A percentile compares a stretch with the other conserved stretches of the same genome.
Conservation (phyloP, 371 early-diverging fungal genomes). For the Circinella minor region DNA sequence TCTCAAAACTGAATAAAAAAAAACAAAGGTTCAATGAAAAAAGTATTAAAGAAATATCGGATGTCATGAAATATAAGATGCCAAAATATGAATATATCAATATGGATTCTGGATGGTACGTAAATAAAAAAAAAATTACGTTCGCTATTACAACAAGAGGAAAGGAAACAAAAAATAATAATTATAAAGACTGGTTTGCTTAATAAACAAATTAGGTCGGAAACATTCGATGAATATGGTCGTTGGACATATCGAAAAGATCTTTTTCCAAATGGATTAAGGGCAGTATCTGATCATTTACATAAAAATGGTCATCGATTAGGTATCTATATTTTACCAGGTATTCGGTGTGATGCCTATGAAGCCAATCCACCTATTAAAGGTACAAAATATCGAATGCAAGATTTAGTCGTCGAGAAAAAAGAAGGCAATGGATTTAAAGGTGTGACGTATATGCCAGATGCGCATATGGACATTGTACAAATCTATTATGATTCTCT, state of each 20-base stretch:
- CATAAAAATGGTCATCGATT: slow-evolving; percentile 44
- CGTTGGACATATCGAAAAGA: slow-evolving; percentile 43
- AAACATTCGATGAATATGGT: slow-evolving; percentile 44
- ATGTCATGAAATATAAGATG: slow-evolving; percentile 41
- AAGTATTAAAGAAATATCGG: slow-evolving; percentile 37
- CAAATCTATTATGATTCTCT: slow-evolving; percentile 43
- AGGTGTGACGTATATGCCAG: slow-evolving; percentile 45
- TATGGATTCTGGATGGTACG: slow-evolving; percentile 52
- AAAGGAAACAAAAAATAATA: no score
- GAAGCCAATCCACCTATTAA: slow-evolving; percentile 26
- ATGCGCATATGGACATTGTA: slow-evolving; percentile 34
- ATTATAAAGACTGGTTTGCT: no score
- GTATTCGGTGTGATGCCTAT: slow-evolving; percentile 44
- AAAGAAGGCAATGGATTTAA: slow-evolving; percentile 48
- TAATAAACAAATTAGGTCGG: slow-evolving; percentile 26
- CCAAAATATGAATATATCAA: slow-evolving; percentile 51
- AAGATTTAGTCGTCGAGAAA: slow-evolving; percentile 27
- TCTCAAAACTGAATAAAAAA: background rate
- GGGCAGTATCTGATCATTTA: slow-evolving; percentile 31
- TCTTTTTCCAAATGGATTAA: slow-evolving; percentile 43
- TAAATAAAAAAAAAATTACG: background rate
- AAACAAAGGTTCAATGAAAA: slow-evolving; percentile 41
- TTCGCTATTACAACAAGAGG: no score
- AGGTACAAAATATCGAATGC: slow-evolving; percentile 21
- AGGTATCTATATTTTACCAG: slow-evolving; percentile 48